Evolutionary conservation across 1,284 basidiomycete species (phyloP), one percentile per base, ranked within the genome.

Genomic region (Heliocybe sulcata): DNA sequence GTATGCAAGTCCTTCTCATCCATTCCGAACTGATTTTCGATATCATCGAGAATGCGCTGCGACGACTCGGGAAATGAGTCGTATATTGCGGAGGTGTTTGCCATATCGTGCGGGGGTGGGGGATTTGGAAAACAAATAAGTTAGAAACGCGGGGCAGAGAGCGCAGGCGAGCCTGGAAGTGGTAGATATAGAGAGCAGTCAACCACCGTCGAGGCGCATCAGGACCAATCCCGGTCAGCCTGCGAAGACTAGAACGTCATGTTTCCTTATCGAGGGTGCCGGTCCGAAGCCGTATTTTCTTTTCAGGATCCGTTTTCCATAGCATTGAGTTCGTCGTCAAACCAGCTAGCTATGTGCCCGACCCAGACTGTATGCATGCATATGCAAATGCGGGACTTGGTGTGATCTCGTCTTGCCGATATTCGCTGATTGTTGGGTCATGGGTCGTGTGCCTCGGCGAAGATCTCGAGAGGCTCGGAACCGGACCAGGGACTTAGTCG

Each of bases 1-100:
- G 77, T 72, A 49, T 81, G 66, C 55, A 97, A 81, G 56, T 72
- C 70, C 35, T 83, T 76, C 33, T 82, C 73, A 47, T 74, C 70
- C 55, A 95, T 75, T 38, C 79, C 72, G 69, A 97, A 93, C 64
- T 86, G 84, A 1, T 74, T 70, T 66, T 87, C 82, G 63, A 94
- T 71, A 35, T 70, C 64, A 48, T 73, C 66, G 55, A 84, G 71
- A 35, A 72, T 58, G 20, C 63, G 59, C 54, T 65, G 55, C 57
- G 54, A 35, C 8, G 38, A 9, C 16, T 49, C 54, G 2, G 60
- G 55, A 19, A 42, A 50, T 29, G 61, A 33, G 27, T 51, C 53
- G 42, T 51, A 58, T 25, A 63, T 55, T 3, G 63, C 55, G 2
- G 63, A 56, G 12, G 63, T 64, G 27, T 60, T 51, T 49, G 65